These are phyloP conservation scores for Solanum medicagineum DNA, from an alignment of 257 asterid genomes.

Conservation along the genomic window DNA sequence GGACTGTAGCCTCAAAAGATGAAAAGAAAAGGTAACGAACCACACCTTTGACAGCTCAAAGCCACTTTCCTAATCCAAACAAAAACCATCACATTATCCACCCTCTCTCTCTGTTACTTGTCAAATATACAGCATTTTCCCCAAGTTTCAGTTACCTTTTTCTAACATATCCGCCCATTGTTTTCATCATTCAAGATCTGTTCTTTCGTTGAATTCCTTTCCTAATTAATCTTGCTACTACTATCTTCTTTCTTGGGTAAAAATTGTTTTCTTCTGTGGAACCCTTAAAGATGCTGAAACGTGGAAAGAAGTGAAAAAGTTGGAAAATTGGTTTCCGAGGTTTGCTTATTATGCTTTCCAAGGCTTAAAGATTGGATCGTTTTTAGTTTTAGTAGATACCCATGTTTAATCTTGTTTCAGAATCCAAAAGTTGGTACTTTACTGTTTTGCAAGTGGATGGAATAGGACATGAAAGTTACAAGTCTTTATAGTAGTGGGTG, in stretches of 20 bases:
- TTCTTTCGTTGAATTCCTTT: not conserved
- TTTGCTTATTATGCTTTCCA: constrained; percentile 4
- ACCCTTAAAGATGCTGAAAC: not conserved
- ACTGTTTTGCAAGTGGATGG: not conserved
- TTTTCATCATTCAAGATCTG: not conserved
- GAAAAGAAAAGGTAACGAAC: not conserved
- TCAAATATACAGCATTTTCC: not conserved
- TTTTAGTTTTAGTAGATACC: not conserved
- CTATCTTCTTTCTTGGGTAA: not conserved
- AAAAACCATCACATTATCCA: not conserved
- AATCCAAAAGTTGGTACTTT: not conserved
- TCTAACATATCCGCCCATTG: not conserved
- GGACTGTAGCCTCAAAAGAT: not conserved
- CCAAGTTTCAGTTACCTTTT: not conserved
- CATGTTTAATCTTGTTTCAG: not conserved
- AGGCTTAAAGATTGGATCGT: constrained; percentile 20
- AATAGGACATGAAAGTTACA: not conserved
- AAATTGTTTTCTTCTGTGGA: not conserved
- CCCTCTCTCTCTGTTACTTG: no score
- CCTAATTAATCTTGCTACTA: not conserved
- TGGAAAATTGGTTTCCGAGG: constrained; percentile 9
- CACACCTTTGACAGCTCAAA: not conserved
- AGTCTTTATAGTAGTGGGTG: not conserved
- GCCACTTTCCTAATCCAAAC: constrained; percentile 1
- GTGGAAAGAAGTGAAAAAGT: not conserved